phyloP scores from a whole-genome alignment of 1,139 yeast species.

The Yamadazyma trypodendri region DNA sequence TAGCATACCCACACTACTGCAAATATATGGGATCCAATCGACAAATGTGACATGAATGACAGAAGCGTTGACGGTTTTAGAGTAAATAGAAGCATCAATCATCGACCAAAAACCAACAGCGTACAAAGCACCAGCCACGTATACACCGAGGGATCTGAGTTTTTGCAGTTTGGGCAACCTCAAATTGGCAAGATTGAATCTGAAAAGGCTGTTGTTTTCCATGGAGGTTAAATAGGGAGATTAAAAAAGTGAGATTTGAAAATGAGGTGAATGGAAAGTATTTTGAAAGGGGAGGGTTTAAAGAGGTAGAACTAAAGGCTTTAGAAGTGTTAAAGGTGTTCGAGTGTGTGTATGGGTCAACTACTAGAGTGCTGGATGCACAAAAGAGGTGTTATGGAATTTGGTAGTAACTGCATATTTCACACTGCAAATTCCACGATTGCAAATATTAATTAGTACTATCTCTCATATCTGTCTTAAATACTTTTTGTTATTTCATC shows the following conservation, averaged over 20 bases:
- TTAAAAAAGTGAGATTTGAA: neutral
- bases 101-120: slow-evolving; percentile 90
- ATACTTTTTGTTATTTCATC: neutral
- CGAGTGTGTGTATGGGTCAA: too few relatives aligned
- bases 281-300: too few relatives aligned
- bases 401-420: too few relatives aligned
- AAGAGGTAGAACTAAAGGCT: too few relatives aligned
- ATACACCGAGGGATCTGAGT: slow-evolving; percentile 73
- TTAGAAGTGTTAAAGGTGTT: too few relatives aligned
- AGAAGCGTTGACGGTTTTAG: slow-evolving; percentile 83
- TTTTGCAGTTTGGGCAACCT: slow-evolving; percentile 67
- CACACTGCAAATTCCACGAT: neutral
- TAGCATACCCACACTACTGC: slow-evolving; percentile 87
- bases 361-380: neutral
- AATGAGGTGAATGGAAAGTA: too few relatives aligned
- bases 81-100: slow-evolving; percentile 83
- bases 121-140: slow-evolving; percentile 71
- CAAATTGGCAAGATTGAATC: slow-evolving; percentile 49
- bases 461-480: too few relatives aligned
- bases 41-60: slow-evolving; percentile 82
- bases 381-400: neutral
- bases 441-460: neutral
- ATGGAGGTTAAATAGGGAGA: slow-evolving; percentile 14
- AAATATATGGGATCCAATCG: slow-evolving; percentile 93
- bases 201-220: slow-evolving; percentile 45